Conservation (phyloP, 2,329 filamentous ascomycete species). For the Sporothrix protearum region DNA sequence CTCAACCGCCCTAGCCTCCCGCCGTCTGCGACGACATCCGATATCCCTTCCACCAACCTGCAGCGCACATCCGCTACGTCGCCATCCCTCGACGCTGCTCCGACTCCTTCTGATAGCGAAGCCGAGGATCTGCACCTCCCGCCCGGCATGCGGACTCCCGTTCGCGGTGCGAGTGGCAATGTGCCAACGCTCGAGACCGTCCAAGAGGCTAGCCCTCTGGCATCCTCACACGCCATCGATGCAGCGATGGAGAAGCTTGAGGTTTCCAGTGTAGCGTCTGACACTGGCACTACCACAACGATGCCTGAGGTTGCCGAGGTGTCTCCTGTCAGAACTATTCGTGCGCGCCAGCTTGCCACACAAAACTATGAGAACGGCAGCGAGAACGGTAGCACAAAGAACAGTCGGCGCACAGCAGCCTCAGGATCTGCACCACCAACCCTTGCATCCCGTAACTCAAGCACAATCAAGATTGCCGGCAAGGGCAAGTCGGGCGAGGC, state of each 20-base stretch:
- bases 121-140: slow-evolving; percentile 47
- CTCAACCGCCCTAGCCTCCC: slow-evolving; percentile 39
- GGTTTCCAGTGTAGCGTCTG: slow-evolving; percentile 44
- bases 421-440: slow-evolving; percentile 37
- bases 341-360: slow-evolving; percentile 54
- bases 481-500: slow-evolving; percentile 70
- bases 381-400: slow-evolving; percentile 56
- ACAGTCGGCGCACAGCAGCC: slow-evolving; percentile 44
- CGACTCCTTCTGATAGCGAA: slow-evolving; percentile 49
- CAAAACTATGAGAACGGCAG: slow-evolving; percentile 43
- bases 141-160: slow-evolving; percentile 58
- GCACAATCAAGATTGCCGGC: slow-evolving; percentile 57
- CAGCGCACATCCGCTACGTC: slow-evolving; percentile 48
- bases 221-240: slow-evolving; percentile 56
- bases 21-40: slow-evolving; percentile 30
- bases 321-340: slow-evolving; percentile 42
- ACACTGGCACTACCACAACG: slow-evolving; percentile 41
- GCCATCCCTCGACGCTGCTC: slow-evolving; percentile 41
- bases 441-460: slow-evolving; percentile 63
- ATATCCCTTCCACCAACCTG: slow-evolving; percentile 51
- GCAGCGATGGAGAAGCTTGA: slow-evolving; percentile 50
- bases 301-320: slow-evolving; percentile 42
- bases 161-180: slow-evolving; percentile 56
- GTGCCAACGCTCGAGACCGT: slow-evolving; percentile 77
- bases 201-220: slow-evolving; percentile 78